phyloP scores from a whole-genome alignment of 768 basidiomycete species.

The Lentinula sp. region DNA sequence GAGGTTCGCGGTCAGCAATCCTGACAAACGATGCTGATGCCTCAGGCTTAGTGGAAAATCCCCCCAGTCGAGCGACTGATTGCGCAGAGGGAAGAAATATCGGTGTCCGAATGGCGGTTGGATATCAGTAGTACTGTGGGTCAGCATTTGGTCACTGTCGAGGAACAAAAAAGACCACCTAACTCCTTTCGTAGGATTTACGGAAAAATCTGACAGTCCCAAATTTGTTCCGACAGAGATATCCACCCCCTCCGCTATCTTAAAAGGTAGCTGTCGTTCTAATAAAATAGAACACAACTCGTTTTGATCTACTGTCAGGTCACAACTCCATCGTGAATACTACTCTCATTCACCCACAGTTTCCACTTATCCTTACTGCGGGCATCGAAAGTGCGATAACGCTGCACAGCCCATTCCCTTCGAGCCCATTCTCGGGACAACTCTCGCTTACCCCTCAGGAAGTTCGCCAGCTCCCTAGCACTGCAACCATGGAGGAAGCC shows the following conservation, averaged over 20 bases:
- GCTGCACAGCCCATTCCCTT: slow-evolving; percentile 60
- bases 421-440: slow-evolving; percentile 45
- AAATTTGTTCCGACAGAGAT: slow-evolving; percentile 58
- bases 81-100: slow-evolving; percentile 39
- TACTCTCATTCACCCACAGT: slow-evolving; percentile 62
- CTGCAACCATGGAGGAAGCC: slow-evolving; percentile 26
- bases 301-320: slow-evolving; percentile 28
- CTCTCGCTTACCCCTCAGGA: slow-evolving; percentile 39
- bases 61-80: slow-evolving; percentile 42
- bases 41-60: slow-evolving; percentile 47
- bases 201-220: slow-evolving; percentile 27
- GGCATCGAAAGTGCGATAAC: slow-evolving; percentile 69
- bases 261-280: slow-evolving; percentile 39
- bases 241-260: slow-evolving; percentile 51
- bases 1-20: background rate
- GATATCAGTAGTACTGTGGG: slow-evolving; percentile 30
- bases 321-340: slow-evolving; percentile 78
- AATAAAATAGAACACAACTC: background rate
- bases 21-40: too few species aligned
- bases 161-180: background rate
- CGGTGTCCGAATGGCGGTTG: slow-evolving; percentile 39
- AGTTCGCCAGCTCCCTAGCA: slow-evolving; percentile 35
- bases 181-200: slow-evolving; percentile 32
- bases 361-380: slow-evolving; percentile 60
- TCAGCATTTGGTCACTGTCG: slow-evolving; percentile 11